Conservation (phyloP, 1,284 basidiomycete genomes). For the Austropuccinia psidii region DNA sequence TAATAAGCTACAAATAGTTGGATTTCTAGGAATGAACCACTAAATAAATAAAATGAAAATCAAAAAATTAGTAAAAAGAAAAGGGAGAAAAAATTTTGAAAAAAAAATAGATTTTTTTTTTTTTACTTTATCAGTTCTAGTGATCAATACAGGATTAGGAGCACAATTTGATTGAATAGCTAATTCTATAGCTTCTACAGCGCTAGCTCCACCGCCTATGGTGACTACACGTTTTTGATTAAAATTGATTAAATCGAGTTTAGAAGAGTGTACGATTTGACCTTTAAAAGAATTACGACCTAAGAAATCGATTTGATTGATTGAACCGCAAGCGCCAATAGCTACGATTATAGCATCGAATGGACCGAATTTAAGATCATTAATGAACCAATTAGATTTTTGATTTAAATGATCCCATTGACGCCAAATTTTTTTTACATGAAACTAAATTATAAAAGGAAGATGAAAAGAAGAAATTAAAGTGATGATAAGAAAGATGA, state of each 20-base stretch:
- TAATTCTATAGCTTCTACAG: conserved; percentile 34
- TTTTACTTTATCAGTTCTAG: conserved; percentile 27
- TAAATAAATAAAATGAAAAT: background rate
- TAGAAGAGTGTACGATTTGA: conserved; percentile 18
- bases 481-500: too few relatives aligned
- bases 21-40: conserved; percentile 35
- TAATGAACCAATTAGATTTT: conserved; percentile 18
- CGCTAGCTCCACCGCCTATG: conserved; percentile 33
- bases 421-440: conserved; percentile 6
- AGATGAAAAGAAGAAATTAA: background rate
- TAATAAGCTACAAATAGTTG: background rate
- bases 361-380: conserved; percentile 5
- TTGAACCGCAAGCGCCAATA: conserved; percentile 24
- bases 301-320: background rate
- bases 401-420: background rate
- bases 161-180: conserved; percentile 28
- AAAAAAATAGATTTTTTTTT: too few relatives aligned
- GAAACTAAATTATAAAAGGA: background rate
- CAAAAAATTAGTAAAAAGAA: background rate
- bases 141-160: conserved; percentile 1
- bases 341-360: conserved; percentile 33
- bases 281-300: conserved; percentile 22
- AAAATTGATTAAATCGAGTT: conserved; percentile 22
- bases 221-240: conserved; percentile 8
- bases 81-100: too few relatives aligned